These are phyloP conservation scores for Phytophthora macrochlamydospora DNA, from an alignment of 352 stramenopile species.

Conservation along the genomic window DNA sequence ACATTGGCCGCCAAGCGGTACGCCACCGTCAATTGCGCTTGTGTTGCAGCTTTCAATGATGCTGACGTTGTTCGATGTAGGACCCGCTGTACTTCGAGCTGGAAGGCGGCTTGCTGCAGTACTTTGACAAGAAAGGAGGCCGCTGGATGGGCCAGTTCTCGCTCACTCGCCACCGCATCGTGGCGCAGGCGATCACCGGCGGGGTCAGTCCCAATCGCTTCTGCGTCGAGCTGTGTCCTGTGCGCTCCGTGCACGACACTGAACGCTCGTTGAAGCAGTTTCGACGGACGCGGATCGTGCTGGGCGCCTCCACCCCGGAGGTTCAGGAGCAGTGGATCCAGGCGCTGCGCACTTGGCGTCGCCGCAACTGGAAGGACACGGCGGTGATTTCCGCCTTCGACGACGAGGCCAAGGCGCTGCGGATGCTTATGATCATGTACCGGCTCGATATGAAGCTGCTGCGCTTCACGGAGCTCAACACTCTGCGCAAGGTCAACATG, in stretches of 20 bases:
- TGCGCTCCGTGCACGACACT: constrained; percentile 78
- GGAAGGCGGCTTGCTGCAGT: constrained; percentile 69
- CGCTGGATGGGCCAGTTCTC: constrained; percentile 74
- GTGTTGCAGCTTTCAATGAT: not conserved
- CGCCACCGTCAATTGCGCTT: constrained; percentile 1
- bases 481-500: constrained; percentile 52
- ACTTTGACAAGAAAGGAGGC: constrained; percentile 76
- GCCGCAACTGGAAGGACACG: constrained; percentile 78
- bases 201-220: constrained; percentile 68
- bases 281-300: constrained; percentile 52
- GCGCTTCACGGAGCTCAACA: constrained; percentile 38
- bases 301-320: constrained; percentile 59
- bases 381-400: constrained; percentile 62
- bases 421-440: constrained; percentile 73
- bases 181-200: constrained; percentile 46
- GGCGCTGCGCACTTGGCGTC: constrained; percentile 75
- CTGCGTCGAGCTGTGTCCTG: constrained; percentile 68
- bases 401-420: constrained; percentile 68
- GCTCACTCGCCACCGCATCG: constrained; percentile 74
- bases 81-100: constrained; percentile 85
- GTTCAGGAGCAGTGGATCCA: constrained; percentile 65
- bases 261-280: constrained; percentile 74
- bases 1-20: constrained; percentile 48
- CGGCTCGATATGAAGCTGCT: constrained; percentile 70
- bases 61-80: constrained; percentile 23